A percentile compares a stretch with the other conserved stretches of the same genome.
phyloP scores from a whole-genome alignment of 2,329 filamentous ascomycete genomes.

The Calonectria pseudoturangicola region DNA sequence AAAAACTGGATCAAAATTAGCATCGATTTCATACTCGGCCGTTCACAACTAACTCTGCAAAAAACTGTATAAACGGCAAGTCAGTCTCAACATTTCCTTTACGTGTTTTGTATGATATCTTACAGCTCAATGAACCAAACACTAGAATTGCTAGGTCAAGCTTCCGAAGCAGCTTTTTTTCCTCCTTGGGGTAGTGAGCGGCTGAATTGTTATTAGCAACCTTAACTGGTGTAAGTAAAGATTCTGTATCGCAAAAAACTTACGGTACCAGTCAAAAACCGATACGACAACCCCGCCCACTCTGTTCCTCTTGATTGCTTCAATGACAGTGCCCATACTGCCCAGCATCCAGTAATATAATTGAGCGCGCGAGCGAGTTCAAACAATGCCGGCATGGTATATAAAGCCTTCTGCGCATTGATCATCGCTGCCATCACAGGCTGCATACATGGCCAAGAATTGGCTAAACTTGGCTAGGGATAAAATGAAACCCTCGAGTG shows the following conservation, averaged over 20 bases:
- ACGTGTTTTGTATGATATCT: slow-evolving; percentile 22
- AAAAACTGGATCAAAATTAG: slow-evolving; percentile 11
- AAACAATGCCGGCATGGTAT: slow-evolving; percentile 9
- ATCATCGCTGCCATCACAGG: neutral
- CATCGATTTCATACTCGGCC: neutral
- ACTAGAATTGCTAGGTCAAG: slow-evolving; percentile 52
- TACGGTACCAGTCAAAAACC: slow-evolving; percentile 57
- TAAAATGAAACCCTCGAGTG: slow-evolving; percentile 15
- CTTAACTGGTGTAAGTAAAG: neutral
- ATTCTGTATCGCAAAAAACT: neutral
- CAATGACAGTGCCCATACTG: slow-evolving; percentile 26
- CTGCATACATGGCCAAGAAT: slow-evolving; percentile 4
- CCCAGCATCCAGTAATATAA: slow-evolving; percentile 1
- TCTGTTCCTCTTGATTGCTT: slow-evolving; percentile 45
- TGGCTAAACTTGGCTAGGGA: slow-evolving; percentile 25
- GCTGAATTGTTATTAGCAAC: slow-evolving; percentile 38
- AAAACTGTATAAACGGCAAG: neutral
- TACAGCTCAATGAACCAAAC: slow-evolving; percentile 52
- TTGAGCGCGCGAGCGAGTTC: neutral
- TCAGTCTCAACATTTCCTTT: neutral
- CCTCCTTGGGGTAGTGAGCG: slow-evolving; percentile 51
- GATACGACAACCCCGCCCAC: slow-evolving; percentile 52
- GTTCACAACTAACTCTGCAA: slow-evolving; percentile 1
- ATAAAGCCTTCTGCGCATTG: neutral
- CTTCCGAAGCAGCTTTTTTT: slow-evolving; percentile 52